Conservation (phyloP, 2,329 filamentous ascomycete species). For the Hypoxylon sp. region DNA sequence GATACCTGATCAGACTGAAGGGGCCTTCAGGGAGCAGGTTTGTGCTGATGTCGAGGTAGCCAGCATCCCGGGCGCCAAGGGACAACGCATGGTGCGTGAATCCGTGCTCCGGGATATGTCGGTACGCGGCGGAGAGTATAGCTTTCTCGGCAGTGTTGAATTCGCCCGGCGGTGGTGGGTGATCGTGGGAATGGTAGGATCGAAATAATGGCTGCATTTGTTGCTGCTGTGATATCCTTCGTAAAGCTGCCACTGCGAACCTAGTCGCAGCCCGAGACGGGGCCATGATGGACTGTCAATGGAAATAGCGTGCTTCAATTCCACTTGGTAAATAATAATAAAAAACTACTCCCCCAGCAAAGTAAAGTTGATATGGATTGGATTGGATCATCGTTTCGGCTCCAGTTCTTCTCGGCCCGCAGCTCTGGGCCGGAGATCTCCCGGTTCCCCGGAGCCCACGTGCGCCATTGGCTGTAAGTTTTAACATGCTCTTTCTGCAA, state of each 20-base stretch:
- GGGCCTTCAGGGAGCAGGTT: slow-evolving; percentile 82
- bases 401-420: slow-evolving; percentile 8
- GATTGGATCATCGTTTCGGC: no score
- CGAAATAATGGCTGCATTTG: slow-evolving; percentile 36
- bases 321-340: no score
- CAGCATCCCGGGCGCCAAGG: slow-evolving; percentile 81
- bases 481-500: no score
- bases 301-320: background rate
- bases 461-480: no score
- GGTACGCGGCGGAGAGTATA: slow-evolving; percentile 83
- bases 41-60: slow-evolving; percentile 85
- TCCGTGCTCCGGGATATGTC: slow-evolving; percentile 80
- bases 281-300: slow-evolving; percentile 35
- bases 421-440: slow-evolving; percentile 29
- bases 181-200: slow-evolving; percentile 78
- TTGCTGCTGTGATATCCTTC: slow-evolving; percentile 14
- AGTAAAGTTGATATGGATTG: no score
- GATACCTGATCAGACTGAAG: slow-evolving; percentile 83
- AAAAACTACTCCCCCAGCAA: no score
- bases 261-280: slow-evolving; percentile 40
- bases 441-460: slow-evolving; percentile 12
- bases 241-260: slow-evolving; percentile 21
- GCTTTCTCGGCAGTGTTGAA: slow-evolving; percentile 75
- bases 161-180: slow-evolving; percentile 64
- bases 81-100: slow-evolving; percentile 80